Evolutionary conservation across 139 green algal species (phyloP), one percentile per base, ranked within the genome.

Genomic region (Haematococcus lacustris): DNA sequence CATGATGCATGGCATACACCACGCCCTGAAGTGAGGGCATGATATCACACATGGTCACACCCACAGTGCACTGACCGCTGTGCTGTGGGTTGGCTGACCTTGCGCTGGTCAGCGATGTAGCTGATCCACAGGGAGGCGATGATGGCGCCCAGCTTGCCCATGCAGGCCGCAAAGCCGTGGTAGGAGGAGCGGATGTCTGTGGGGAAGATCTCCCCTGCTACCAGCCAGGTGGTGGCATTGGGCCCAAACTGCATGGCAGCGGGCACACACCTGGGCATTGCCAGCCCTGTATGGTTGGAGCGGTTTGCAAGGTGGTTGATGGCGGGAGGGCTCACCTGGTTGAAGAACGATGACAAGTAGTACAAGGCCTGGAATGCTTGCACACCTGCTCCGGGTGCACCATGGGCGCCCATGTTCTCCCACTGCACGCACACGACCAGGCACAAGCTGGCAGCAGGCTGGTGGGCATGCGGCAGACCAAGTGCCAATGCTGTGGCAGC

Each of bases 331-430:
- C n/a, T n/a, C n/a, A n/a, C n/a, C n/a, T n/a, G 89, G 75, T 87
- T 87, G 79, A 83, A 94, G 83, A 93, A 94, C 28, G 71, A 85
- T 23, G 71, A 85, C 41, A 93, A 84, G 79, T 90, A 94, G 79
- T 93, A 94, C 0, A 94, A 73, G 37, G 88, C 86, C 76, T 93
- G 87, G 71, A 92, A 91, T 17, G 77, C 60, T 41, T 73, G 65
- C 28, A 83, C 65, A 35, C 59, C 33, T n/a, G n/a, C 59, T 23
- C 2, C 21, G 25, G 66, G 66, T 2, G 66, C 66, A n/a, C 66
- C 66, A 2, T 6, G 28, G 2, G 37, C 59, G 21, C 40, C 70
- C 71, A 76, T 76, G 60, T 76, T 70, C 17, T 50, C 21, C 71
- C 71, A 76, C n/a, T n/a, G n/a, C n/a, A n/a, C n/a, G n/a, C n/a